Conservation (phyloP, 768 basidiomycete species). For the Trametes gibbosa region DNA sequence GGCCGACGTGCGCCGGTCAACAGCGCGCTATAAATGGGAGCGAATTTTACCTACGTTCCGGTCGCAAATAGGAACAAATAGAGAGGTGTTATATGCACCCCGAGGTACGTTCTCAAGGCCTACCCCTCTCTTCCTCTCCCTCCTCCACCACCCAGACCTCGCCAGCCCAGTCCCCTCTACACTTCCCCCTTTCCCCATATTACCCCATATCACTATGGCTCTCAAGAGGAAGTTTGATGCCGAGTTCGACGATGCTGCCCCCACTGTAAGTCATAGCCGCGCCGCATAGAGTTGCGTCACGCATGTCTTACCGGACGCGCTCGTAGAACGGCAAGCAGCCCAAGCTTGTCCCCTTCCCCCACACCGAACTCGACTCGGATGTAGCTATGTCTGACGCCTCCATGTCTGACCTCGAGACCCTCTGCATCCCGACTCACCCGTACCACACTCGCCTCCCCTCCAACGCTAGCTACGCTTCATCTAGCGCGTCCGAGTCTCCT, state of each 20-base stretch:
- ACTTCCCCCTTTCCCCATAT: neutral
- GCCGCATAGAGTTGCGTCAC: slow-evolving; percentile 14
- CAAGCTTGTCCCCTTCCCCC: slow-evolving; percentile 74
- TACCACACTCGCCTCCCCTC: slow-evolving; percentile 65
- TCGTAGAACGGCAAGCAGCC: slow-evolving; percentile 61
- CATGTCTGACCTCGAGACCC: slow-evolving; percentile 54
- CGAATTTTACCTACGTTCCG: slow-evolving; percentile 14
- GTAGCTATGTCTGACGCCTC: slow-evolving; percentile 63
- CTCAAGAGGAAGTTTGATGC: slow-evolving; percentile 74
- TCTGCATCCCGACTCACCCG: slow-evolving; percentile 44
- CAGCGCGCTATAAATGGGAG: slow-evolving; percentile 13
- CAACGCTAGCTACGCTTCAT: slow-evolving; percentile 55
- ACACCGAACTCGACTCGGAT: slow-evolving; percentile 58
- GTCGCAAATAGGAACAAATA: slow-evolving; percentile 21
- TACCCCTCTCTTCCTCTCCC: slow-evolving; percentile 16
- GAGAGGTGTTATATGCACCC: slow-evolving; percentile 15
- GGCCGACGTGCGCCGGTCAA: slow-evolving; percentile 22
- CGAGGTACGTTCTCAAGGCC: slow-evolving; percentile 8
- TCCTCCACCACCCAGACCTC: neutral
- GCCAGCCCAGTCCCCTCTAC: neutral
- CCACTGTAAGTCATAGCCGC: slow-evolving; percentile 22
- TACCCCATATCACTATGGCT: slow-evolving; percentile 44
- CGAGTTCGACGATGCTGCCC: slow-evolving; percentile 49
- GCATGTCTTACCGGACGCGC: slow-evolving; percentile 23
- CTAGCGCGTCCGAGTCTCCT: slow-evolving; percentile 25